These are phyloP conservation scores for Edaphochlamys debaryana DNA, from an alignment of 139 green algal genomes.

Conservation along the genomic window DNA sequence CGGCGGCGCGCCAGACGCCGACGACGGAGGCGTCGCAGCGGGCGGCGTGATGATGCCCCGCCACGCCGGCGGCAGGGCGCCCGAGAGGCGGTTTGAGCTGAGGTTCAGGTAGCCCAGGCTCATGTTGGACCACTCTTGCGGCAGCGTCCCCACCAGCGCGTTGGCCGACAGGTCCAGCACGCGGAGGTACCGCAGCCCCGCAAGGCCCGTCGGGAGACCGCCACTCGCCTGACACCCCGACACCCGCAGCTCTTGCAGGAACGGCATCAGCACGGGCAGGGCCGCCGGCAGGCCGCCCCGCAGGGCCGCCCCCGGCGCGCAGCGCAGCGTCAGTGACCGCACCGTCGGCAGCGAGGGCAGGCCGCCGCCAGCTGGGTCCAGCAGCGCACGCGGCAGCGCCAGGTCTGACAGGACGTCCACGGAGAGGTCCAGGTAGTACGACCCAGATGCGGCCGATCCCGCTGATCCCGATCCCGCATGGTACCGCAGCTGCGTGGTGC, in stretches of 20 bases:
- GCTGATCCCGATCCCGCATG: background rate
- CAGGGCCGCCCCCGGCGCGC: conserved; percentile 3
- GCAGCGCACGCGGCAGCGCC: background rate
- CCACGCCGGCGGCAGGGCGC: conserved; percentile 33
- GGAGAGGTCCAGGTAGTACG: conserved; percentile 13
- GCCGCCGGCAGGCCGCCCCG: conserved; percentile 38
- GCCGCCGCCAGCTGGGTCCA: background rate
- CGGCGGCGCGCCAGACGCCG: background rate
- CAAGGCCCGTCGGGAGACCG: background rate
- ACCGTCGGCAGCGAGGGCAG: conserved; percentile 13
- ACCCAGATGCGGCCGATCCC: too few relatives aligned
- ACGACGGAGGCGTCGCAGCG: background rate
- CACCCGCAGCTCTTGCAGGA: conserved; percentile 45
- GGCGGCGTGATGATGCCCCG: background rate
- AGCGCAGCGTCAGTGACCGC: conserved; percentile 24
- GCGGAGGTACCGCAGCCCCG: conserved; percentile 25
- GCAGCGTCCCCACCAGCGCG: background rate
- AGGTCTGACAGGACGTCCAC: conserved; percentile 5
- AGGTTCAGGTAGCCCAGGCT: conserved; percentile 49
- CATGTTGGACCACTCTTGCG: conserved; percentile 5
- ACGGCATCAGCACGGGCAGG: conserved; percentile 24
- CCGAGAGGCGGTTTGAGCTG: conserved; percentile 29
- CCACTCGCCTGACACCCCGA: background rate
- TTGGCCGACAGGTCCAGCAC: conserved; percentile 41
- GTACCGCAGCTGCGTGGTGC: conserved; percentile 28